These are phyloP conservation scores for Schrenkiella parvula DNA, from an alignment of 345 rosid genomes.

Conservation along the genomic window DNA sequence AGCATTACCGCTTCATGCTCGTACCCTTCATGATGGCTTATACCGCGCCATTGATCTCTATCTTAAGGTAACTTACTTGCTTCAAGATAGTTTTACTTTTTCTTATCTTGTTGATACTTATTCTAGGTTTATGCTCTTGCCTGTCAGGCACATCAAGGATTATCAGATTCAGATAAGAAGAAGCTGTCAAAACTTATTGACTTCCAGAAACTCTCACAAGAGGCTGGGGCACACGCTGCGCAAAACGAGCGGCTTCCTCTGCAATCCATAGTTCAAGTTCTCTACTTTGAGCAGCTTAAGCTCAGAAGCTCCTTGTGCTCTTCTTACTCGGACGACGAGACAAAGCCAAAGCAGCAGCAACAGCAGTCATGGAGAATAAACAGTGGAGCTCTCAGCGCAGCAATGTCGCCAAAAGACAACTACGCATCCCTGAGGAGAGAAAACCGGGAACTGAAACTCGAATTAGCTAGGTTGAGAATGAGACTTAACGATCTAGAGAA, in stretches of 20 bases:
- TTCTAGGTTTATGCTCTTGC: background rate
- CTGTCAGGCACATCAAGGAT: slow-evolving; percentile 69
- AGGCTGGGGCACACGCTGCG: slow-evolving; percentile 97
- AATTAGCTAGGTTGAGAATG: slow-evolving; percentile 87
- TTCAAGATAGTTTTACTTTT: background rate
- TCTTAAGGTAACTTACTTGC: slow-evolving; percentile 53
- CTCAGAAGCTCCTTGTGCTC: slow-evolving; percentile 69
- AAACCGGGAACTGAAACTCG: slow-evolving; percentile 90
- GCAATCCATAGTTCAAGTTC: slow-evolving; percentile 94
- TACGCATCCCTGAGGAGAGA: slow-evolving; percentile 92
- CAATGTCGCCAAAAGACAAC: slow-evolving; percentile 97
- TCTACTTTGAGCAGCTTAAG: slow-evolving; percentile 90
- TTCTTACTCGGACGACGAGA: slow-evolving; percentile 65
- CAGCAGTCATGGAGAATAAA: slow-evolving; percentile 86
- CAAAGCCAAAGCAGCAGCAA: slow-evolving; percentile 48
- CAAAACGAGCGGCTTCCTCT: slow-evolving; percentile 95
- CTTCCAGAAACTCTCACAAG: slow-evolving; percentile 96
- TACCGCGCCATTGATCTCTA: slow-evolving; percentile 92
- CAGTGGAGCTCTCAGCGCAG: slow-evolving; percentile 93
- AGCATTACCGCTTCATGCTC: slow-evolving; percentile 84
- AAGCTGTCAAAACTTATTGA: slow-evolving; percentile 74
- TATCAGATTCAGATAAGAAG: slow-evolving; percentile 80
- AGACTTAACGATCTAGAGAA: slow-evolving; percentile 92
- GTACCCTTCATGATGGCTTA: slow-evolving; percentile 78
- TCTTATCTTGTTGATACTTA: background rate